Conservation (phyloP, 139 green algal species). For the Raphidocelis subcapitata region DNA sequence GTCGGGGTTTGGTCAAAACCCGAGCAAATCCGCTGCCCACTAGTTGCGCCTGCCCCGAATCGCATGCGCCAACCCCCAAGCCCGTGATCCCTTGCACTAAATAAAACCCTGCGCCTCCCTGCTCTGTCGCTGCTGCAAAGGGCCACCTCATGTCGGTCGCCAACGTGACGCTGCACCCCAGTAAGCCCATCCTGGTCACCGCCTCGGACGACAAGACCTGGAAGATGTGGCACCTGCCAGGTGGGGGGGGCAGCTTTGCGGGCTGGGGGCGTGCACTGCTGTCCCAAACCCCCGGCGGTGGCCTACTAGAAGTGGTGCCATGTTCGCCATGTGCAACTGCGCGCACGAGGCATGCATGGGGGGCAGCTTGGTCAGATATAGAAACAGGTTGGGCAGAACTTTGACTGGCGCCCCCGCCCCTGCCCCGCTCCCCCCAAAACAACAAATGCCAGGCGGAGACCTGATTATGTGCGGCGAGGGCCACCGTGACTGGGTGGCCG, state of each 20-base stretch:
- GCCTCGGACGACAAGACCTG: slow-evolving; percentile 79
- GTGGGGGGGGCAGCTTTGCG: slow-evolving; percentile 28
- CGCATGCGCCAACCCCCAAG: too few relatives aligned
- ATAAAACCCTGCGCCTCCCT: too few relatives aligned
- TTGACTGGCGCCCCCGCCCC: not conserved
- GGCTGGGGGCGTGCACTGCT: not conserved
- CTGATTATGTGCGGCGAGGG: slow-evolving; percentile 82
- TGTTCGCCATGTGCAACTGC: too few relatives aligned
- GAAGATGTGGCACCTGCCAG: slow-evolving; percentile 70
- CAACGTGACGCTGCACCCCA: slow-evolving; percentile 75
- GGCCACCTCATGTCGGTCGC: slow-evolving; percentile 50
- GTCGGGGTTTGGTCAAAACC: not conserved
- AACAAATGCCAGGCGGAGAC: slow-evolving; percentile 38
- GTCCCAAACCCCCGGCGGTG: not conserved
- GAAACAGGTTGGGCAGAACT: too few relatives aligned
- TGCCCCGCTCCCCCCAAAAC: not conserved
- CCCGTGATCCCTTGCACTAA: too few relatives aligned
- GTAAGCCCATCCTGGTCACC: slow-evolving; percentile 78
- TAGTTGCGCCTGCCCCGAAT: too few relatives aligned
- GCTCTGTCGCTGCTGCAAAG: too few relatives aligned
- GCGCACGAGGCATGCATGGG: too few relatives aligned
- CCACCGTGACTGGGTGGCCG: slow-evolving; percentile 82
- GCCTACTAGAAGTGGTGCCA: not conserved
- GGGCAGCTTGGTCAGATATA: too few relatives aligned
- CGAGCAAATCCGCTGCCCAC: too few relatives aligned